Evolutionary conservation across 2,329 filamentous ascomycete genomes (phyloP), one percentile per base, ranked within the genome.

Genomic region (Pyrenophora seminiperda): DNA sequence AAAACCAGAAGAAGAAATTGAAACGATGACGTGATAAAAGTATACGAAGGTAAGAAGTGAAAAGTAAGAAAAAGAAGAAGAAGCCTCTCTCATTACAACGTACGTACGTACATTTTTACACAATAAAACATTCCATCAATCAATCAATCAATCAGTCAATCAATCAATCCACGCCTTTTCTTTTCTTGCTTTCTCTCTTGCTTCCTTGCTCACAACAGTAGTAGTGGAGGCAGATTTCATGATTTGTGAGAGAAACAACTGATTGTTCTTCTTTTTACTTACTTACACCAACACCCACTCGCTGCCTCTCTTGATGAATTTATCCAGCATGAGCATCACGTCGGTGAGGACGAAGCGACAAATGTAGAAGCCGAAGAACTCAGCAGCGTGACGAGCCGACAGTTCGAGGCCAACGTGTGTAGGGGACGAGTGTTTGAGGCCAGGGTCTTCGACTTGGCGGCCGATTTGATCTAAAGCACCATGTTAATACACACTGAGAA

Each of bases 311-410:
- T 99, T 99, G 72, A 99, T 87, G 68, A 94, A 97, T 72, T 97
- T 99, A 73, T 99, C 94, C 62, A 99, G 79, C 77, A 99, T 80
- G 69, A 94, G 73, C 31, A 86, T 83, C 54, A 99, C 77, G 72
- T 99, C 94, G 3, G 86, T 81, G 53, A 99, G 78, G n/a, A 92
- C 91, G 71, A 99, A 99, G 14, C 94, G 88, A 74, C 93, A 97
- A 20, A 99, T 83, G 72, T 94, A 97, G 74, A 99, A 97, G 13
- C 88, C 92, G 72, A 99, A 99, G 75, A 99, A 99, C 74, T 99
- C 94, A 27, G 93, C 90, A 6, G 93, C 94, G 72, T 97, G 93
- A 32, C 93, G 85, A 29, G 91, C 91, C 70, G 91, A 94, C 32
- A 99, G 82, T 75, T 99, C 94, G 27, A 99, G 83, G 7, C 94